phyloP scores from a whole-genome alignment of 352 stramenopile genomes.

The Phytophthora podocarpi region DNA sequence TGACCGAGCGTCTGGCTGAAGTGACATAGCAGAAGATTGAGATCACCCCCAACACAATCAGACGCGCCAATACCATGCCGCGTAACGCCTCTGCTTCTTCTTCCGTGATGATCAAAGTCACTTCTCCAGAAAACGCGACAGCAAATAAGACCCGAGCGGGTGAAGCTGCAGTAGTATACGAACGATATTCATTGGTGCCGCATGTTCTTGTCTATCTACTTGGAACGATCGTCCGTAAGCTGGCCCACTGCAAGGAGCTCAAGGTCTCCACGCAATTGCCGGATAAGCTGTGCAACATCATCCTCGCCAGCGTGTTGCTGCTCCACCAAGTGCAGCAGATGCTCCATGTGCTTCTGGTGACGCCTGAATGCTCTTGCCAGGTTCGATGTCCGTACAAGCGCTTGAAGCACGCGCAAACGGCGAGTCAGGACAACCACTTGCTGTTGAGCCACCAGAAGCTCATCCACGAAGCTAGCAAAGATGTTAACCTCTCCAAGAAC shows the following conservation, averaged over 20 bases:
- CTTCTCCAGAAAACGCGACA: neutral
- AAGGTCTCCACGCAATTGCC: slow-evolving; percentile 63
- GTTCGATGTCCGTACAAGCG: slow-evolving; percentile 46
- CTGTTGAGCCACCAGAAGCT: slow-evolving; percentile 26
- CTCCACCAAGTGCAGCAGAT: slow-evolving; percentile 35
- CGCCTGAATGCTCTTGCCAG: slow-evolving; percentile 44
- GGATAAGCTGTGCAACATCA: slow-evolving; percentile 46
- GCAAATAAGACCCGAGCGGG: slow-evolving; percentile 17
- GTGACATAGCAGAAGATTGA: neutral
- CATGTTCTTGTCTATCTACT: slow-evolving; percentile 21
- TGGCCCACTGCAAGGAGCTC: slow-evolving; percentile 57
- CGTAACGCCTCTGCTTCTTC: neutral
- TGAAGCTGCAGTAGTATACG: slow-evolving; percentile 16
- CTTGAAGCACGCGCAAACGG: slow-evolving; percentile 49
- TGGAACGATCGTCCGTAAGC: slow-evolving; percentile 13
- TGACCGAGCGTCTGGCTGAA: neutral
- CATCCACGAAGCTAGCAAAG: slow-evolving; percentile 30
- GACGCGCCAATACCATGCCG: neutral
- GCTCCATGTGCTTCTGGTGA: slow-evolving; percentile 36
- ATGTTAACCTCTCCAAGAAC: slow-evolving; percentile 27
- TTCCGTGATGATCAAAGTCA: neutral
- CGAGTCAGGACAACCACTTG: slow-evolving; percentile 7
- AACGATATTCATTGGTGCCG: slow-evolving; percentile 22
- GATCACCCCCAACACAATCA: neutral
- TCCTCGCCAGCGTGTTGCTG: slow-evolving; percentile 33